Evolutionary conservation across 805 yeast genomes (phyloP), one percentile per base, ranked within the genome.

Genomic region (Nakazawaea wyomingensis): DNA sequence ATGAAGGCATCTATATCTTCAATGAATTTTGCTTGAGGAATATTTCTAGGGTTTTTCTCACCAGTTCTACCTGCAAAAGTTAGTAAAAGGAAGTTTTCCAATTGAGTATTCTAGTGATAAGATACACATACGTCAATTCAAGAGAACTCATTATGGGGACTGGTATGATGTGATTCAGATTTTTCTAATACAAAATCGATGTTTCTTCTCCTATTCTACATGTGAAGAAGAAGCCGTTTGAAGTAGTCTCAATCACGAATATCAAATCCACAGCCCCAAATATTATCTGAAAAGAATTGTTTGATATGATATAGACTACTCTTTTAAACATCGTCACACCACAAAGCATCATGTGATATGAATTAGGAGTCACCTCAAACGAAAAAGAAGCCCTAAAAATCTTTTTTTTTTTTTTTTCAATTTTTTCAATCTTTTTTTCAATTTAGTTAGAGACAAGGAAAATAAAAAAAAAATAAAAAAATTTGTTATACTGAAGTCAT

Each of bases 21-120:
- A 41, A 93, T 80, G 61, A 93, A 93, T 32, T 95, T 96, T 1
- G 99, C 99, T 57, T 86, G 85, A 5, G 99, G 99, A 45, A 93
- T 93, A 3, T 99, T 99, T 50, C 98, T 75, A 8, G 97, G 93
- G 56, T 93, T 93, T 19, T 80, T 65, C 39, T 77, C 72, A 2
- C 72, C 74, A 11, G 82, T 72, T 54, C 82, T 78, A 45, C 18
- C 14, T 7, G 4, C 24, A n/a, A 24, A 14, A 20, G 34, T 29
- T 29, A 37, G 18, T 24, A 8, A 24, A 24, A 24, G n/a, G n/a
- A n/a, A 24, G 27, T 11, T 11, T 24, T 24, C 14, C 14, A 3
- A 30, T 13, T 9, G 33, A 3, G 18, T 14, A 4, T n/a, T n/a
- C n/a, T n/a, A n/a, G 17, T 8, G 11, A 21, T 16, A 8, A 8